Percentiles rank a stretch among this genome's conserved stretches.
phyloP scores from a whole-genome alignment of 2,329 filamentous ascomycete species.

The Stemphylium vesicarium region DNA sequence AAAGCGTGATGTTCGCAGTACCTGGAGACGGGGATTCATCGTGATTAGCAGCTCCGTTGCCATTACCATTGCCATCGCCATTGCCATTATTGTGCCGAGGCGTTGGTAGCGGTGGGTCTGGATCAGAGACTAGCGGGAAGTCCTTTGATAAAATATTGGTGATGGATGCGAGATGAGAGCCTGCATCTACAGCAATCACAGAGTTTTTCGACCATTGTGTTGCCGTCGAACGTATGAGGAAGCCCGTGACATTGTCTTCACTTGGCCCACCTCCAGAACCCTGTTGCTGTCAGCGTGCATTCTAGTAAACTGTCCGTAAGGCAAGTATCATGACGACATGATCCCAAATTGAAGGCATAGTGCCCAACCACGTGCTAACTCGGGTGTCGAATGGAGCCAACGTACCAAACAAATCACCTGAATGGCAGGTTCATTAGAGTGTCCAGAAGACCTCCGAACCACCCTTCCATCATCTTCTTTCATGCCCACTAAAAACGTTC shows the following conservation, averaged over 20 bases:
- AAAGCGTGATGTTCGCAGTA: slow-evolving; percentile 24
- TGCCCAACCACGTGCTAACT: background rate
- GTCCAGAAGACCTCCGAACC: slow-evolving; percentile 44
- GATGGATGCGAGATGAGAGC: slow-evolving; percentile 86
- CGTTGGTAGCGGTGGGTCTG: slow-evolving; percentile 16
- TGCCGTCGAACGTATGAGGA: slow-evolving; percentile 82
- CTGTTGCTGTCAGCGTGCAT: slow-evolving; percentile 54
- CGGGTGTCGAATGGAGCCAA: slow-evolving; percentile 9
- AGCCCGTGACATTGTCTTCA: slow-evolving; percentile 88
- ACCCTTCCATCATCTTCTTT: slow-evolving; percentile 50
- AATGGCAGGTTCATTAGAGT: slow-evolving; percentile 49
- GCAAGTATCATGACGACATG: background rate
- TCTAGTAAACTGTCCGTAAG: background rate
- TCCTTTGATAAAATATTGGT: slow-evolving; percentile 72
- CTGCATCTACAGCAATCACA: slow-evolving; percentile 89
- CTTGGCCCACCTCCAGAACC: slow-evolving; percentile 87
- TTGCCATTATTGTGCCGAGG: slow-evolving; percentile 18
- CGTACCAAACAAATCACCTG: slow-evolving; percentile 58
- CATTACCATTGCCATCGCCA: slow-evolving; percentile 25
- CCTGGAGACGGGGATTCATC: slow-evolving; percentile 36
- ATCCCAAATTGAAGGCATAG: background rate
- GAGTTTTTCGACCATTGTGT: slow-evolving; percentile 83
- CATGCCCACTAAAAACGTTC: slow-evolving; percentile 42
- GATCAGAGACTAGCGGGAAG: slow-evolving; percentile 53
- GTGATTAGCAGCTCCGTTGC: slow-evolving; percentile 19